Evolutionary conservation across 2,329 filamentous ascomycete species (phyloP).

Genomic region (Aspergillus oerlinghausenensis): DNA sequence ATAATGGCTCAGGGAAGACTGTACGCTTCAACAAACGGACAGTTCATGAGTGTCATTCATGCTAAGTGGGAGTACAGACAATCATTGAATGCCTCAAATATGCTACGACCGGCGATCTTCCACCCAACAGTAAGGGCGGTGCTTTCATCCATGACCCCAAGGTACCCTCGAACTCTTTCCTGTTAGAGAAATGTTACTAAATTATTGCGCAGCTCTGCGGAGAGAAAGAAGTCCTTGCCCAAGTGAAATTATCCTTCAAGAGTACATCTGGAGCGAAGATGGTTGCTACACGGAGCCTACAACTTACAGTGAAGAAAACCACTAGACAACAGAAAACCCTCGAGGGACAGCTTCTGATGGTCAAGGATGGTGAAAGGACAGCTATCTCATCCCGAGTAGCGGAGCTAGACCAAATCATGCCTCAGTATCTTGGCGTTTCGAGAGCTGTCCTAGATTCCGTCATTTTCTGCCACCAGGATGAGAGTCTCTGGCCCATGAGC

Average conservation of each 20-base stretch:
- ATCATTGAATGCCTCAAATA: slow-evolving; percentile 99
- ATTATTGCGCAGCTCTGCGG: slow-evolving; percentile 59
- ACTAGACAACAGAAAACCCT: slow-evolving; percentile 74
- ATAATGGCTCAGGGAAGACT: slow-evolving; percentile 97
- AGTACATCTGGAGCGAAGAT: slow-evolving; percentile 73
- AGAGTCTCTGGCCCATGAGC: slow-evolving; percentile 94
- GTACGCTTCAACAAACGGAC: slow-evolving; percentile 31
- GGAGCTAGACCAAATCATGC: slow-evolving; percentile 79
- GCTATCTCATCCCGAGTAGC: slow-evolving; percentile 74
- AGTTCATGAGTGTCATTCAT: neutral
- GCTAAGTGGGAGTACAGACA: slow-evolving; percentile 48
- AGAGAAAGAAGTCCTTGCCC: slow-evolving; percentile 83
- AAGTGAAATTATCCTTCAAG: slow-evolving; percentile 85
- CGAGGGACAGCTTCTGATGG: slow-evolving; percentile 71
- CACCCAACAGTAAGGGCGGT: slow-evolving; percentile 81
- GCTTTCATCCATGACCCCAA: slow-evolving; percentile 98
- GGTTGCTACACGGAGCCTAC: slow-evolving; percentile 77
- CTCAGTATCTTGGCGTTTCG: slow-evolving; percentile 81
- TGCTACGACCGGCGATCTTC: slow-evolving; percentile 89
- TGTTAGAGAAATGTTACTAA: slow-evolving; percentile 2
- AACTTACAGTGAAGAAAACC: slow-evolving; percentile 81
- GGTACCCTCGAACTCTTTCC: slow-evolving; percentile 37
- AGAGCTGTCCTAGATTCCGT: slow-evolving; percentile 87
- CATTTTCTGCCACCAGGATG: slow-evolving; percentile 98
- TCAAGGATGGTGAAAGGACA: slow-evolving; percentile 73